A percentile compares a stretch with the other conserved stretches of the same genome.
These are phyloP conservation scores for Rhododendron griersonianum DNA, from an alignment of 148 eudicot species.

Conservation along the genomic window DNA sequence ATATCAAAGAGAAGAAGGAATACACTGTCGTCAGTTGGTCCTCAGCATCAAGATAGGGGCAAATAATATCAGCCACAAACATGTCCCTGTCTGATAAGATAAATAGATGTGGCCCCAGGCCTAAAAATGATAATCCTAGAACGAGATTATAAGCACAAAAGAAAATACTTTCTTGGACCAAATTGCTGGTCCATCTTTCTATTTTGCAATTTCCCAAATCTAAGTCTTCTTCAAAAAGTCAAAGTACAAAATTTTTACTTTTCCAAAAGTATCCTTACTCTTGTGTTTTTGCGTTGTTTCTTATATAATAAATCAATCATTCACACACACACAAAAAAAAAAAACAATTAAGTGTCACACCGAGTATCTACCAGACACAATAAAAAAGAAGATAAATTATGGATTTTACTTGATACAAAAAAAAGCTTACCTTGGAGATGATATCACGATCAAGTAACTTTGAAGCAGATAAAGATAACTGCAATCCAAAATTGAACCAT, in stretches of 20 bases:
- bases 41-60: neutral
- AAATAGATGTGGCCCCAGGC: neutral
- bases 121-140: neutral
- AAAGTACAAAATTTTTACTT: neutral
- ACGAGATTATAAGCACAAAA: neutral
- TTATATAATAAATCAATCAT: no score
- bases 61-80: slow-evolving; percentile 5
- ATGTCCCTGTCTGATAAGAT: neutral
- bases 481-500: slow-evolving; percentile 26
- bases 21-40: neutral
- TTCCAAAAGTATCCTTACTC: neutral
- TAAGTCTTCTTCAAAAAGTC: neutral
- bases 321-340: neutral
- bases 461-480: slow-evolving; percentile 79
- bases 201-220: neutral
- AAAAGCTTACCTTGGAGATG: slow-evolving; percentile 58
- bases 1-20: neutral
- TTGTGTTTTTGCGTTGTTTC: no score
- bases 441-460: slow-evolving; percentile 67
- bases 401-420: neutral
- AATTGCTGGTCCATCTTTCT: neutral
- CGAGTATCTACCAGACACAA: neutral
- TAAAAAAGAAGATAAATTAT: neutral
- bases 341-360: neutral
- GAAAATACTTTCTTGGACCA: neutral